A percentile compares a stretch with the other conserved stretches of the same genome.
Conservation (phyloP, 345 rosid genomes). For the Hibiscus trionum region DNA sequence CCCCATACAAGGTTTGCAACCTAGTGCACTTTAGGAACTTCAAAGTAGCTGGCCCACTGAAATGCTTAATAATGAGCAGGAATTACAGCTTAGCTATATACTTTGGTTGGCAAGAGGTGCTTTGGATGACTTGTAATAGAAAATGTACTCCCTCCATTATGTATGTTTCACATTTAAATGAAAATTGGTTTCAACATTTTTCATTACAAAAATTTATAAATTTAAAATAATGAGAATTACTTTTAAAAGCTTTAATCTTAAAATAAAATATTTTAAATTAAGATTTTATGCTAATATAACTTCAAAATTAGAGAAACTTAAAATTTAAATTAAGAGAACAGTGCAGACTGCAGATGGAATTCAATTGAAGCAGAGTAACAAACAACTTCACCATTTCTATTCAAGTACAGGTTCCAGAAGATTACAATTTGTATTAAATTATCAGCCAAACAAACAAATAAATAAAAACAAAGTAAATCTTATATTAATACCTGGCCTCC, state of each 20-base stretch:
- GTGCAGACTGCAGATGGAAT: not conserved
- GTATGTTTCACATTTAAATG: no score
- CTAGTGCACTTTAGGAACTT: not conserved
- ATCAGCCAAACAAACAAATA: not conserved
- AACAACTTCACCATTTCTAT: not conserved
- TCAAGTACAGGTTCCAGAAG: not conserved
- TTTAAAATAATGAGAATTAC: no score
- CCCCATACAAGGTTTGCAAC: not conserved
- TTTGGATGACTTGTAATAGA: no score
- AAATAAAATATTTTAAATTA: no score
- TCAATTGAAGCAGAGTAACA: not conserved
- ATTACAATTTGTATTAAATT: not conserved
- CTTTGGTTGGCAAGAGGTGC: not conserved
- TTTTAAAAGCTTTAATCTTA: not conserved
- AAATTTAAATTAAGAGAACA: not conserved
- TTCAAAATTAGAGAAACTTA: not conserved
- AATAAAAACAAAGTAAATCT: not conserved
- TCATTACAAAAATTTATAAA: no score
- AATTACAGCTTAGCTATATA: no score
- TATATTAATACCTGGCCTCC: constrained; percentile 76
- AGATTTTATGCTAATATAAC: not conserved
- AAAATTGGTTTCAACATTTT: not conserved
- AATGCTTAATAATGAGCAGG: no score
- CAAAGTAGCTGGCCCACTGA: no score
- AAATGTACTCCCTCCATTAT: not conserved